phyloP scores from a whole-genome alignment of 495 filamentous ascomycete species.

The Barbatosphaeria neglecta region DNA sequence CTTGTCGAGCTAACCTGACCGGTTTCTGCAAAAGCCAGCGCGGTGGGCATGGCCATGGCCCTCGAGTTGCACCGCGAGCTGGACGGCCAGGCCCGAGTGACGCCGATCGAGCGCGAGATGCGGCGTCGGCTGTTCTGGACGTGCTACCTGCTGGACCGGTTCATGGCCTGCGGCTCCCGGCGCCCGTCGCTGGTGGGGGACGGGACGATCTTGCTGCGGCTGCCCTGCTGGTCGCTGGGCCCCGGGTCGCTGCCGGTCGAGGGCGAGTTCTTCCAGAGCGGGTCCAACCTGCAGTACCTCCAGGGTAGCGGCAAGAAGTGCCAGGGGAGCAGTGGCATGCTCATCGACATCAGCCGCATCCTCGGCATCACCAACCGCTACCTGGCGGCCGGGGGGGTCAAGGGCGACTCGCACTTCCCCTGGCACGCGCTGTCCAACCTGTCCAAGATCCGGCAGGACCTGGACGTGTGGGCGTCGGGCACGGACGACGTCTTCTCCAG shows the following conservation, averaged over 20 bases:
- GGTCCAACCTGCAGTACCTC: conserved; percentile 57
- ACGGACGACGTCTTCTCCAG: conserved; percentile 70
- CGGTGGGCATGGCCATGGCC: conserved; percentile 69
- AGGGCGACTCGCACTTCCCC: conserved; percentile 78
- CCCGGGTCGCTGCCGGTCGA: conserved; percentile 46
- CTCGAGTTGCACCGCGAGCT: conserved; percentile 65
- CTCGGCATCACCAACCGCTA: conserved; percentile 76
- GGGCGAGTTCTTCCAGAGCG: conserved; percentile 65
- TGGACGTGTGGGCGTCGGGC: conserved; percentile 74
- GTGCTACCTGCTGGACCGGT: conserved; percentile 72
- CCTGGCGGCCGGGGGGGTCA: conserved; percentile 71
- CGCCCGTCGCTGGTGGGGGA: conserved; percentile 66
- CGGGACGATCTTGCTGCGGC: conserved; percentile 56
- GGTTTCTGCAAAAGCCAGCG: conserved; percentile 42
- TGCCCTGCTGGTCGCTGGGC: conserved; percentile 56
- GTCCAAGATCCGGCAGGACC: conserved; percentile 73
- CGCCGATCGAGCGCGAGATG: conserved; percentile 56
- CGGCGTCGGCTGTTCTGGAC: conserved; percentile 71
- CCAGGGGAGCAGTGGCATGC: conserved; percentile 57
- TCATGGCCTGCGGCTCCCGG: conserved; percentile 65
- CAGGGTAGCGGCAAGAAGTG: conserved; percentile 53
- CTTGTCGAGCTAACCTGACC: background rate
- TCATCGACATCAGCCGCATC: conserved; percentile 74
- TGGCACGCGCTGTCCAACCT: conserved; percentile 78
- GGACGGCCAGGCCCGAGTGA: conserved; percentile 42